A percentile compares a stretch with the other conserved stretches of the same genome.
phyloP scores from a whole-genome alignment of 1,284 basidiomycete species.

The Crocinoboletus sp. region DNA sequence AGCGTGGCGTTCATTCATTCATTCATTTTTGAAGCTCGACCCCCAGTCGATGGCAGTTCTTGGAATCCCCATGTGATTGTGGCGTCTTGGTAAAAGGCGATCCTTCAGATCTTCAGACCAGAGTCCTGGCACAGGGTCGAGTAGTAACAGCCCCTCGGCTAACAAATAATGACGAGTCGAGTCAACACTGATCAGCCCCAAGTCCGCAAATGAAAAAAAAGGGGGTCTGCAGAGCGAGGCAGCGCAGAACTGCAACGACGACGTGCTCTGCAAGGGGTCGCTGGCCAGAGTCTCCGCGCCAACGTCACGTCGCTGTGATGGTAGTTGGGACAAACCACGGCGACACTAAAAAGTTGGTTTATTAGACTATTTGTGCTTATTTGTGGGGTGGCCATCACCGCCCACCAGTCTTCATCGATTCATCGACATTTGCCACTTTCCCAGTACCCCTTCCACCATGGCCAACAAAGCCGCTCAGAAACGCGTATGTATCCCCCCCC shows the following conservation, averaged over 20 bases:
- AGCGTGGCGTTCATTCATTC: too few species aligned
- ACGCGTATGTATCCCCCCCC: constrained; percentile 49
- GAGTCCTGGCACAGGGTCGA: background rate
- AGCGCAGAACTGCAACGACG: constrained; percentile 1
- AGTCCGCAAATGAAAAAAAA: too few species aligned
- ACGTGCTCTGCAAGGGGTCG: background rate
- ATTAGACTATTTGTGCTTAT: constrained; percentile 20
- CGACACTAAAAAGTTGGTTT: too few species aligned
- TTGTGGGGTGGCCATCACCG: constrained; percentile 28
- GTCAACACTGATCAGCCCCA: too few species aligned
- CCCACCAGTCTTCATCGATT: too few species aligned
- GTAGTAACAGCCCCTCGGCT: constrained; percentile 6
- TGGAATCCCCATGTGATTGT: constrained; percentile 4
- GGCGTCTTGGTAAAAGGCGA: background rate
- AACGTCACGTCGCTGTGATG: too few species aligned
- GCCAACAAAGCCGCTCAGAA: constrained; percentile 81
- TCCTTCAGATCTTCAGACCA: too few species aligned
- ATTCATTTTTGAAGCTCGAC: too few species aligned
- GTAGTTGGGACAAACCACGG: too few species aligned
- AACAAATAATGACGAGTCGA: constrained; percentile 13
- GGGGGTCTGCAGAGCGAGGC: too few species aligned
- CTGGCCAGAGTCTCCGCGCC: too few species aligned
- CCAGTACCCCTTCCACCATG: constrained; percentile 40
- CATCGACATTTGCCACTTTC: constrained; percentile 14
- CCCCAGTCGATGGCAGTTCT: background rate